Evolutionary conservation across 75 land plant genomes (phyloP).

Genomic region (Cunninghamia lanceolata): DNA sequence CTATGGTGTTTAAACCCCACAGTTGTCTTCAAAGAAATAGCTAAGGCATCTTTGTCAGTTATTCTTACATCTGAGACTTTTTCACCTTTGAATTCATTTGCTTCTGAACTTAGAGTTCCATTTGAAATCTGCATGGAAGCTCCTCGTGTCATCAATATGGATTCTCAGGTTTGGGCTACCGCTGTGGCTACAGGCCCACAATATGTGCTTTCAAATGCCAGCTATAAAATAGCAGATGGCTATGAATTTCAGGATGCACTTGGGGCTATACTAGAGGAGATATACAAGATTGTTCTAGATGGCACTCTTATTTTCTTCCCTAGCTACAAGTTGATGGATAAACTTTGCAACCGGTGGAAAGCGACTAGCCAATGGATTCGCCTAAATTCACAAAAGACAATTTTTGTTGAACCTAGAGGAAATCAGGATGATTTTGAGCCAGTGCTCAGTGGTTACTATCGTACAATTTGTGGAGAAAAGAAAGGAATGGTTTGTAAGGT

Average conservation of each 20-base stretch:
- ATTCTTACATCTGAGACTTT: slow-evolving; percentile 96
- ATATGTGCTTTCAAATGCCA: slow-evolving; percentile 75
- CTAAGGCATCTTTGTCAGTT: slow-evolving; percentile 57
- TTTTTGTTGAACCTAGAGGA: too few species aligned
- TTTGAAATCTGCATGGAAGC: slow-evolving; percentile 89
- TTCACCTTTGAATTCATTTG: slow-evolving; percentile 85
- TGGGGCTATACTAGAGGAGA: slow-evolving; percentile 75
- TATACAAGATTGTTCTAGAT: slow-evolving; percentile 72
- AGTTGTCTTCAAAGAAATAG: slow-evolving; percentile 82
- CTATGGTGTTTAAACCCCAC: slow-evolving; percentile 95
- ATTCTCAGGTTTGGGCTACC: slow-evolving; percentile 83
- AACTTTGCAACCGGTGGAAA: too few species aligned
- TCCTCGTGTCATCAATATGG: slow-evolving; percentile 82
- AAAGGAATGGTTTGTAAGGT: slow-evolving; percentile 26
- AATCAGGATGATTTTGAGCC: slow-evolving; percentile 64
- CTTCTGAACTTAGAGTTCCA: slow-evolving; percentile 91
- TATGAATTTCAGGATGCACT: slow-evolving; percentile 90
- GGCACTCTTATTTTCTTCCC: too few species aligned
- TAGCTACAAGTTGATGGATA: too few species aligned
- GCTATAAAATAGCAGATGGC: too few species aligned
- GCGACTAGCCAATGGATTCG: too few species aligned
- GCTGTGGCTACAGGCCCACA: slow-evolving; percentile 63
- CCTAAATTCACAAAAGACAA: too few species aligned
- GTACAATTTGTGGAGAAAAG: slow-evolving; percentile 29
- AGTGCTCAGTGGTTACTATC: slow-evolving; percentile 65